Evolutionary conservation across 768 basidiomycete genomes (phyloP).

Genomic region (Coprinopsis marcescibilis): DNA sequence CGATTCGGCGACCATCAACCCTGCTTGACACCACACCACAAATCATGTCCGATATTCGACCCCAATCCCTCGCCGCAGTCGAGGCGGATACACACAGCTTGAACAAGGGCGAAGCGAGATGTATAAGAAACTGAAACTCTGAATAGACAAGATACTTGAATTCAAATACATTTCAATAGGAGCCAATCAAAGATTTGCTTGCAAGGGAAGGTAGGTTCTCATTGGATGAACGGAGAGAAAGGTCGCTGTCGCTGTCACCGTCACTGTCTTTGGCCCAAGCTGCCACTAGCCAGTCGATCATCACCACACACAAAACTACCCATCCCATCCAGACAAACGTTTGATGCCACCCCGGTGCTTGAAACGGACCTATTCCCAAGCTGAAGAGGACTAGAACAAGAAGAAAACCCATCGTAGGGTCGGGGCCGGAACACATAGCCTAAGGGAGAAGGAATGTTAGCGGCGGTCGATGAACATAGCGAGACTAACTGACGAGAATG

Average conservation of each 20-base stretch:
- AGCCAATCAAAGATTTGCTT: too few species aligned
- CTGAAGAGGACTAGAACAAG: constrained; percentile 10
- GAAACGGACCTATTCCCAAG: constrained; percentile 9
- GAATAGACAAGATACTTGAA: too few species aligned
- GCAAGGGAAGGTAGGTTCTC: background rate
- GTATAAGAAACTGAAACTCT: too few species aligned
- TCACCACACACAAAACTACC: background rate
- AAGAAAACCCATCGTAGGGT: constrained; percentile 14
- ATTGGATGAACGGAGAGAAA: too few species aligned
- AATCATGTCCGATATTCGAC: too few species aligned
- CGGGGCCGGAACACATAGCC: constrained; percentile 15
- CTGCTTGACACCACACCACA: too few species aligned
- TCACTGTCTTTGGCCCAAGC: background rate
- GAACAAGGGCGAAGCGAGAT: too few species aligned
- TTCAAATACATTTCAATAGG: too few species aligned
- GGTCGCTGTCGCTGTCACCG: too few species aligned
- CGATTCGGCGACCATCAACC: too few species aligned
- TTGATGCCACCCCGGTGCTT: background rate
- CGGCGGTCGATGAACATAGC: background rate
- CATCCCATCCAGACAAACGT: background rate
- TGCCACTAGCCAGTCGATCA: background rate
- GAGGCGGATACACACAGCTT: too few species aligned
- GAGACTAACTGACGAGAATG: constrained; percentile 5
- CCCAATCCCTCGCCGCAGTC: too few species aligned
- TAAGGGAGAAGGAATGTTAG: background rate